Conservation (phyloP, 2,329 filamentous ascomycete species). For the Aspergillus clavatus region DNA sequence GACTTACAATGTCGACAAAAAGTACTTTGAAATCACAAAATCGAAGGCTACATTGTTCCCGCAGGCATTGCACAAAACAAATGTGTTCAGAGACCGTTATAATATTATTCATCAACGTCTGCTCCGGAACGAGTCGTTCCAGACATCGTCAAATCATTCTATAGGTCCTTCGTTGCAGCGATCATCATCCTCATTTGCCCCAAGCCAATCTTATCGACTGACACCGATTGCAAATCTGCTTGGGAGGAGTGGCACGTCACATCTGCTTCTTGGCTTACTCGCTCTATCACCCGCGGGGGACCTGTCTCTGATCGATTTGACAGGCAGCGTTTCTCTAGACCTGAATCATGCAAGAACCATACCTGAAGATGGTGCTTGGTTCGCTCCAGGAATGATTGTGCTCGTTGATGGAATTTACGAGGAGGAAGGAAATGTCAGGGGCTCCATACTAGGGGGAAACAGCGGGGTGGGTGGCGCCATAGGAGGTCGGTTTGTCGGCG, state of each 20-base stretch:
- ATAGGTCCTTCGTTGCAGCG: conserved; percentile 52
- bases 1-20: conserved; percentile 57
- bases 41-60: conserved; percentile 69
- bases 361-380: conserved; percentile 84
- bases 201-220: conserved; percentile 72
- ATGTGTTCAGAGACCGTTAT: conserved; percentile 82
- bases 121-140: conserved; percentile 88
- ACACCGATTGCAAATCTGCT: conserved; percentile 74
- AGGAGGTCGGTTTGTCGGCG: conserved; percentile 84
- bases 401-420: conserved; percentile 95
- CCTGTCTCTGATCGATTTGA: conserved; percentile 78
- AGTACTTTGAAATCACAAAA: conserved; percentile 76
- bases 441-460: conserved; percentile 67
- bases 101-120: conserved; percentile 89
- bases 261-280: conserved; percentile 82
- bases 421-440: conserved; percentile 69
- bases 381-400: conserved; percentile 92
- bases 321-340: conserved; percentile 81
- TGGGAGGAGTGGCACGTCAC: conserved; percentile 75
- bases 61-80: conserved; percentile 72
- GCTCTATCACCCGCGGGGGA: conserved; percentile 74
- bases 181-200: conserved; percentile 53
- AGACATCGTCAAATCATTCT: conserved; percentile 67
- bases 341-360: conserved; percentile 74
- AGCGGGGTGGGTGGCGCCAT: conserved; percentile 84